Evolutionary conservation across 768 basidiomycete species (phyloP).

Genomic region (Rhizopogon rudus): DNA sequence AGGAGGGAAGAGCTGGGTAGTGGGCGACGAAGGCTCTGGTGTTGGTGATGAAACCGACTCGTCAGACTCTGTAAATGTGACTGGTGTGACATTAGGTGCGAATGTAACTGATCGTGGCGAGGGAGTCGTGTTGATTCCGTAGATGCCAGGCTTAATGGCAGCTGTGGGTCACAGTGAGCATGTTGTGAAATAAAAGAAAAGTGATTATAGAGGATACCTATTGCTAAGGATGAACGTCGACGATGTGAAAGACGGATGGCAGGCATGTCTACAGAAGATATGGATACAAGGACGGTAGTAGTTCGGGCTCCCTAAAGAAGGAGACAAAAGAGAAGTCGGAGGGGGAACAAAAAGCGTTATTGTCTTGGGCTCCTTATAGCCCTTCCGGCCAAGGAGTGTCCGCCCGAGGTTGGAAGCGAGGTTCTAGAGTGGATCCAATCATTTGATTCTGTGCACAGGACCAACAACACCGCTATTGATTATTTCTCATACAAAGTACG

Average conservation of each 20-base stretch:
- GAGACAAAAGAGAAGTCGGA: conserved; percentile 15
- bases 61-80: conserved; percentile 39
- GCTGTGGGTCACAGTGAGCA: background rate
- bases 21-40: conserved; percentile 27
- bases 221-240: conserved; percentile 36
- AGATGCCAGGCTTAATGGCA: conserved; percentile 49
- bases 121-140: conserved; percentile 36
- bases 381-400: background rate
- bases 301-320: conserved; percentile 9
- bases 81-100: conserved; percentile 57
- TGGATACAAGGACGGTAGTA: conserved; percentile 7
- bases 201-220: conserved; percentile 19
- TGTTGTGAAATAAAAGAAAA: background rate
- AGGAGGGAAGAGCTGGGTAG: conserved; percentile 49
- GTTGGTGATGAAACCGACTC: conserved; percentile 15
- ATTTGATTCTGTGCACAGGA: background rate
- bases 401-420: conserved; percentile 1
- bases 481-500: background rate
- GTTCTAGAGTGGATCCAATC: background rate
- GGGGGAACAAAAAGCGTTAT: conserved; percentile 18
- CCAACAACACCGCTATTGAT: conserved; percentile 5
- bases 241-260: conserved; percentile 31
- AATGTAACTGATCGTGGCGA: conserved; percentile 53
- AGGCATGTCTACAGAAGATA: conserved; percentile 27
- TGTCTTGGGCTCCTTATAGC: conserved; percentile 24